Evolutionary conservation across 2,329 filamentous ascomycete species (phyloP), one percentile per base, ranked within the genome.

Genomic region (Fusarium xyrophilum): DNA sequence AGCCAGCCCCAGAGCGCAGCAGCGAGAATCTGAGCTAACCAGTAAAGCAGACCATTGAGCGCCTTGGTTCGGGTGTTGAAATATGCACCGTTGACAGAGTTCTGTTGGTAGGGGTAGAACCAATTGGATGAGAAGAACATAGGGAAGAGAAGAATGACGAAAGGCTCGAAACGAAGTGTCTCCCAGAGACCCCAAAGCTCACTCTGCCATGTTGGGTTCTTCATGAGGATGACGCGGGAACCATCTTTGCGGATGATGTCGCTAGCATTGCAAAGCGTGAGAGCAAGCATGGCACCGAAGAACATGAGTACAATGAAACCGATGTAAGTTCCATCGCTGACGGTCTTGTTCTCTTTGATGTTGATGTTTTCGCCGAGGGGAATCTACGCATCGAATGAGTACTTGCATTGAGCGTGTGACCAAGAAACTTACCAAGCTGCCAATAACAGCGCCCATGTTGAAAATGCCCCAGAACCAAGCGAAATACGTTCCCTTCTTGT

Each of bases 381-480:
- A 79, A 84, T 80, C 92, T 79, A 74, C 90, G 64, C 91, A 89
- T 62, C 59, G n/a, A 13, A 30, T 60, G n/a, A 68, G 55, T 12
- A 17, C 5, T 13, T 25, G 40, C 1, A 33, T 6, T 10, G 2
- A 6, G 2, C 4, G 4, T 2, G 2, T 3, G 8, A 33, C 6
- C 21, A 27, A 15, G 32, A 11, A 13, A 74, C 80, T 68, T 77
- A 84, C 81, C 76, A 89, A 78, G 73, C 90, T 89, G 65, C 94
- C 94, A 78, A 97, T 92, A 64, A 97, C 93, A 74, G 89, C 93
- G 69, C 94, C 94, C 64, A 96, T 80, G 80, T 97, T 97, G 85
- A 97, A 97, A 75, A 97, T 96, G 76, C 93, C 89, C 94, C 94
- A 97, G 81, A 97, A 97, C 82, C 89, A 89, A 65, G 91, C 91